Evolutionary conservation across 106 monocot species (phyloP).

Genomic region (Gastrodia elata): DNA sequence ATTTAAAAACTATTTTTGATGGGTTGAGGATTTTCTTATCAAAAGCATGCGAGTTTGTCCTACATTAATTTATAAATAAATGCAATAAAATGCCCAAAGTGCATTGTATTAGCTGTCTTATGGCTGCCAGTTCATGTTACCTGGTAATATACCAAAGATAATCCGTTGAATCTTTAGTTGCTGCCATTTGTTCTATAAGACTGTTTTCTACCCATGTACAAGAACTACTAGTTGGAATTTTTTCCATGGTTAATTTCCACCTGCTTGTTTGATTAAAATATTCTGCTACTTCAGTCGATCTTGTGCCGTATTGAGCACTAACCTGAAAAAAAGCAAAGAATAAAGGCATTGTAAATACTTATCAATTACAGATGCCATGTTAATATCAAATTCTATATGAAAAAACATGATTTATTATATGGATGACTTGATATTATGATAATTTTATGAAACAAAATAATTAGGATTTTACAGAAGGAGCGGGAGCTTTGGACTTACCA

Average conservation of each 20-base stretch:
- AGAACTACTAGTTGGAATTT: conserved; percentile 12
- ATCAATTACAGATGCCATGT: background rate
- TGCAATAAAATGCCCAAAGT: background rate
- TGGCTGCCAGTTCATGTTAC: conserved; percentile 18
- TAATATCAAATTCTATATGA: background rate
- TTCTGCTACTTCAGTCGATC: conserved; percentile 30
- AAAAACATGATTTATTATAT: background rate
- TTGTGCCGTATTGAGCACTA: conserved; percentile 32
- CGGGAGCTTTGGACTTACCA: conserved; percentile 17
- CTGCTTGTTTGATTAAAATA: conserved; percentile 20
- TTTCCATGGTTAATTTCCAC: conserved; percentile 54
- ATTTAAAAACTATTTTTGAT: background rate
- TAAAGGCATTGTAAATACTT: background rate
- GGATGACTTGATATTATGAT: background rate
- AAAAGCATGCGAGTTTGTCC: background rate
- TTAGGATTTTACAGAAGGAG: background rate
- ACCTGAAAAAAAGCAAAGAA: conserved; percentile 24
- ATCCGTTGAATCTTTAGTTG: conserved; percentile 77
- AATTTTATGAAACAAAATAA: background rate
- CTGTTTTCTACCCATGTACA: conserved; percentile 17
- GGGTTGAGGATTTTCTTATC: background rate
- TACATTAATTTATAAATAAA: background rate
- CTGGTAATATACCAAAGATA: conserved; percentile 85
- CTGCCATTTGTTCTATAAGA: conserved; percentile 54
- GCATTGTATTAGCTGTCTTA: background rate